Base-by-base conservation (phyloP, 169 alveolate species). In the Cryptosporidium sp. region DNA sequence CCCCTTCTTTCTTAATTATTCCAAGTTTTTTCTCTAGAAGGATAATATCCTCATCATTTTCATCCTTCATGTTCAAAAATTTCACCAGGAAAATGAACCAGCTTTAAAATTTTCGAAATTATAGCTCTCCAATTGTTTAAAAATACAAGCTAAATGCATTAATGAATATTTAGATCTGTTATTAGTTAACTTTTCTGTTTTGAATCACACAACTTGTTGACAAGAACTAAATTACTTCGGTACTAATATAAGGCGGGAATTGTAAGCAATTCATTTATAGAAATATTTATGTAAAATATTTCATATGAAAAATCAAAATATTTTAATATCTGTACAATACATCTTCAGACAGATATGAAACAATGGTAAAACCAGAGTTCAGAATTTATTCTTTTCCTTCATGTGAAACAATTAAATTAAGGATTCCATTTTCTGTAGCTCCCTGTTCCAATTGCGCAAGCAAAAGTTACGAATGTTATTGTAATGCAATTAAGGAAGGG, bases 371-470 rank as follows among this genome's bases (percentile, higher is more conserved):
- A 65, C 89, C 89, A 21, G 89, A 80, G 35, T 80, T 80, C 56
- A 80, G 89, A 80, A 26, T 80, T 18, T 80, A 80, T 48, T 62
- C 80, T n/a, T 80, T 80, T 35, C 89, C 89, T 65, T 35, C 75
- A 44, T 18, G 89, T 16, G 89, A 80, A 21, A 16, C 89, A 21
- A 44, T 80, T 42, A 80, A 67, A 26, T 45, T 39, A 26, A 75
- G 42, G 45, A 80, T 80, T 29, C 89, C 89, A 44, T 23, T 80
- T 42, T 91, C 94, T 75, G 48, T 91, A 51, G 70, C 51, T 33
- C 94, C 95, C 6, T 93, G 95, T 45, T 48, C 60, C 31, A 92
- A 86, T 52, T 93, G 95, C 69, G 51, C 60, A 48, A 93, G 75
- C 39, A 85, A 91, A 51, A 75, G 84, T 60, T 58, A 92, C 58